Percentiles rank a stretch among this genome's conserved stretches.
phyloP scores from a whole-genome alignment of 345 rosid species.

The Aethionema arabicum region DNA sequence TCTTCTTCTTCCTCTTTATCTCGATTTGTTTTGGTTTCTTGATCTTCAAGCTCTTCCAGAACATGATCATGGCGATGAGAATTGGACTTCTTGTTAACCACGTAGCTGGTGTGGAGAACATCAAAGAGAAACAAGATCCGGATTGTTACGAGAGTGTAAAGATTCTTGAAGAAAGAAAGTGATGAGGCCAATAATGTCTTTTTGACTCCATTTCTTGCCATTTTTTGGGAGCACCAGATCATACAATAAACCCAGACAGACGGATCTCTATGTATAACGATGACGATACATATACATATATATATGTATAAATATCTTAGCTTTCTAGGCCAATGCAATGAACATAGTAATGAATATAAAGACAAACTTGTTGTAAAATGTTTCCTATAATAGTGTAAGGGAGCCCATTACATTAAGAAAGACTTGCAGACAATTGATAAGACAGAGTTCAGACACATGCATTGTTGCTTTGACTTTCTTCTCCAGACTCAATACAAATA shows the following conservation, averaged over 20 bases:
- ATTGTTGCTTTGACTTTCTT: constrained; percentile 37
- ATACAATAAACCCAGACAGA: not conserved
- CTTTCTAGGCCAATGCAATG: constrained; percentile 23
- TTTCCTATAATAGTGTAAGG: constrained; percentile 28
- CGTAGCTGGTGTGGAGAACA: constrained; percentile 27
- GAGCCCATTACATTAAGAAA: constrained; percentile 25
- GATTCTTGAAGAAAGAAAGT: constrained; percentile 28
- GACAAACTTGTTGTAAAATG: constrained; percentile 24
- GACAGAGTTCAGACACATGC: constrained; percentile 33
- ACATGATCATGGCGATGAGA: constrained; percentile 4
- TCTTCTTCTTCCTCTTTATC: constrained; percentile 38
- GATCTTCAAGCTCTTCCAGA: constrained; percentile 16
- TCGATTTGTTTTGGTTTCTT: constrained; percentile 19
- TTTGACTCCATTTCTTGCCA: constrained; percentile 29
- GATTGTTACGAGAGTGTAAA: constrained; percentile 33
- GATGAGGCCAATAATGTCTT: constrained; percentile 22
- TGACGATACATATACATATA: not conserved
- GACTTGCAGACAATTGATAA: constrained; percentile 24
- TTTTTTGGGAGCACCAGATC: constrained; percentile 23
- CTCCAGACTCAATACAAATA: constrained; percentile 11
- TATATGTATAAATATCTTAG: not conserved
- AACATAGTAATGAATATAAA: constrained; percentile 21
- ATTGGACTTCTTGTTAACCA: constrained; percentile 22
- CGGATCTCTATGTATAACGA: constrained; percentile 5
- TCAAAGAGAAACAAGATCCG: constrained; percentile 46